Evolutionary conservation across 2,329 filamentous ascomycete genomes (phyloP), one percentile per base, ranked within the genome.

Genomic region (Alternaria burnsii): DNA sequence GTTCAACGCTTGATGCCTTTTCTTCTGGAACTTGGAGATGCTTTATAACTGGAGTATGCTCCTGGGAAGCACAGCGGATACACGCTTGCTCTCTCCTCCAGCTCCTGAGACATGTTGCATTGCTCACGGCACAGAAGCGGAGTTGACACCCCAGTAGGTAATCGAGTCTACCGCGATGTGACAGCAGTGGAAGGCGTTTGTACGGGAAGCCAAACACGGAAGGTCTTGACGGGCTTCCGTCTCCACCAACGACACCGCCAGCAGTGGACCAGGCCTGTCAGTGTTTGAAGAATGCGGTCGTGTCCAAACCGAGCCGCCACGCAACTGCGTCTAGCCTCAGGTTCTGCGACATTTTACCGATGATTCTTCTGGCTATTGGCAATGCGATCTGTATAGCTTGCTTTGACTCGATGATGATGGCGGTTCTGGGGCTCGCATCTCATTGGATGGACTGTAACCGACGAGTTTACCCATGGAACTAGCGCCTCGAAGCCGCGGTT

Each of bases 1-100:
- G 73, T 72, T 75, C 63, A 67, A 71, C 64, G 72, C 63, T 65
- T 71, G 67, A 63, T 62, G 55, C 48, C 55, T 61, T 63, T 61
- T 59, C 55, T 63, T 62, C 46, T 66, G 70, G 67, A 66, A 64
- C 61, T 52, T 38, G 42, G 55, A 56, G 56, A 63, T 62, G 56
- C 64, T 72, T 74, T 75, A 75, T 74, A 74, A 62, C 57, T 59
- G 57, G 60, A 36, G 52, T 53, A 18, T 55, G 34, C 44, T 42
- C 62, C 59, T 40, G 12, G 34, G 52, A 30, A 28, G 24, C 36
- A 28, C 9, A 28, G 55, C 55, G 54, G 59, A 53, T 60, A 36
- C 24, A 50, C 56, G 38, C 56, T 61, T 60, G 47, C 42, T 38
- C 38, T 7, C 59, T 50, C 30, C 42, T 61, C 47, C 52, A 48